Evolutionary conservation across 1,284 basidiomycete species (phyloP).

Genomic region (Hortiboletus rubellus): DNA sequence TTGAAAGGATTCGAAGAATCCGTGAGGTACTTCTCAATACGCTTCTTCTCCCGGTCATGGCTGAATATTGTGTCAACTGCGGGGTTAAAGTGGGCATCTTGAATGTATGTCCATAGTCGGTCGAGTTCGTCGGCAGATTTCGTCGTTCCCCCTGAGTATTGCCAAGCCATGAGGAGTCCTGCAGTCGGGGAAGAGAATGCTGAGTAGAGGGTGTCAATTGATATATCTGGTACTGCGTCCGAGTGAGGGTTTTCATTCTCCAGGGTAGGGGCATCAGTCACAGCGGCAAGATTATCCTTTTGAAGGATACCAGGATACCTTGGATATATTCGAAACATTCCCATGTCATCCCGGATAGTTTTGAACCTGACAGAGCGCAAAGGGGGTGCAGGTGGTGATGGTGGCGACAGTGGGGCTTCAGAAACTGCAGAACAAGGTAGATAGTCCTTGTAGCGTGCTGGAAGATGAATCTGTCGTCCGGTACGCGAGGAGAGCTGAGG

Average conservation of each 20-base stretch:
- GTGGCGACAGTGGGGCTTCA: background rate
- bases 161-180: constrained; percentile 10
- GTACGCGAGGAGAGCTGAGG: too few species aligned
- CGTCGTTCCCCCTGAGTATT: constrained; percentile 1
- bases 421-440: background rate
- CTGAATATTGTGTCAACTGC: background rate
- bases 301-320: background rate
- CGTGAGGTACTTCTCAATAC: background rate
- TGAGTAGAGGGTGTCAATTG: background rate
- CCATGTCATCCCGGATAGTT: background rate
- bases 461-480: background rate
- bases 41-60: background rate
- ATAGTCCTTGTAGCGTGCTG: background rate
- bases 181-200: constrained; percentile 3
- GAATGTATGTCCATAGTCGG: background rate
- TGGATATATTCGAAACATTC: background rate
- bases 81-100: background rate
- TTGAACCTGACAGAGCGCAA: background rate
- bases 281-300: background rate
- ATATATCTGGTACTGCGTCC: background rate
- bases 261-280: background rate
- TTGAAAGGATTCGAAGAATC: background rate
- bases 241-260: background rate
- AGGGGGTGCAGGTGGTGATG: background rate
- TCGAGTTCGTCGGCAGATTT: background rate